phyloP scores from a whole-genome alignment of 495 filamentous ascomycete genomes.

The Penicillium silybi region DNA sequence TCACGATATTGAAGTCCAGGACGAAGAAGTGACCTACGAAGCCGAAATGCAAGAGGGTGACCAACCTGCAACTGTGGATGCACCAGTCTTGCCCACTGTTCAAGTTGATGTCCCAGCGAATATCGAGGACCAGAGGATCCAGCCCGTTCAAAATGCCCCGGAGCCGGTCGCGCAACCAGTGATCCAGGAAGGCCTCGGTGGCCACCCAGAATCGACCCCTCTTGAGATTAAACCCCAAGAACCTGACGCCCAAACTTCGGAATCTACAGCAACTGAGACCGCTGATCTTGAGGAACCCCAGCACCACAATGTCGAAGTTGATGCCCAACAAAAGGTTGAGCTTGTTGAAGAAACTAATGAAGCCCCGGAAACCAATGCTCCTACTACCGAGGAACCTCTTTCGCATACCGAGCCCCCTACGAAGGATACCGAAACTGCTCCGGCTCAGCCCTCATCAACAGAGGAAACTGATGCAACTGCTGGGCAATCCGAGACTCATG shows the following conservation, averaged over 20 bases:
- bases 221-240: not conserved
- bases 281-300: not conserved
- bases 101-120: constrained; percentile 17
- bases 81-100: constrained; percentile 24
- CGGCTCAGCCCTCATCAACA: constrained; percentile 1
- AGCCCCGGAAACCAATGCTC: constrained; percentile 10
- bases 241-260: not conserved
- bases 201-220: not conserved
- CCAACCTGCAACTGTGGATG: constrained; percentile 32
- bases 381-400: constrained; percentile 6
- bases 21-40: constrained; percentile 33
- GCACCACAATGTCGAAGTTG: not conserved
- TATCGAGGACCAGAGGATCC: constrained; percentile 9
- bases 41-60: constrained; percentile 46
- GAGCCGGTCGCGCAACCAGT: not conserved
- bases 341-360: constrained; percentile 23
- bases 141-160: constrained; percentile 11
- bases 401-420: constrained; percentile 3
- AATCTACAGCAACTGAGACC: not conserved
- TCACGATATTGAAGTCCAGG: constrained; percentile 35
- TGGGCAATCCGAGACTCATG: constrained; percentile 9
- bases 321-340: not conserved
- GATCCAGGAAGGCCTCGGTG: not conserved
- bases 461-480: not conserved
- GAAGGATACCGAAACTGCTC: constrained; percentile 3